phyloP scores from a whole-genome alignment of 176 grass and related monocot genomes.

The Rhynchospora tenuis region DNA sequence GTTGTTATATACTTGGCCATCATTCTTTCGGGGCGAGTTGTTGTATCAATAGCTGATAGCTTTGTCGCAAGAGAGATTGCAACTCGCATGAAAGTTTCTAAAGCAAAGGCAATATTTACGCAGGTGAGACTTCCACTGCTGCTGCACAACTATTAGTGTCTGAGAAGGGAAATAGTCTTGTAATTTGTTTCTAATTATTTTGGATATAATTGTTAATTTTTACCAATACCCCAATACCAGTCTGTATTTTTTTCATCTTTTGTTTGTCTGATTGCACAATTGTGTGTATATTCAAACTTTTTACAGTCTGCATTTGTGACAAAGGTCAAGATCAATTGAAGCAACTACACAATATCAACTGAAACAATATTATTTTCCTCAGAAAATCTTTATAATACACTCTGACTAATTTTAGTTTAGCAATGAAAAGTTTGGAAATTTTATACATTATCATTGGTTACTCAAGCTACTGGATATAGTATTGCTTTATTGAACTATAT shows the following conservation, averaged over 20 bases:
- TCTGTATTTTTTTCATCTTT: not conserved
- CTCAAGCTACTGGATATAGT: not conserved
- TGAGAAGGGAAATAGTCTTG: not conserved
- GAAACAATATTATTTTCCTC: not conserved
- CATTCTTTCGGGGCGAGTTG: constrained; percentile 74
- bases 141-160: not conserved
- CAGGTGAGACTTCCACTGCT: constrained; percentile 36
- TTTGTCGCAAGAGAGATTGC: constrained; percentile 73
- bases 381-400: not conserved
- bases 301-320: not conserved
- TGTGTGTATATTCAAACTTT: not conserved
- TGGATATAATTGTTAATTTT: not conserved
- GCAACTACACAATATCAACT: not conserved
- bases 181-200: not conserved
- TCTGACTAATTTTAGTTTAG: not conserved
- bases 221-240: not conserved
- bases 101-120: constrained; percentile 85
- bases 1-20: constrained; percentile 87
- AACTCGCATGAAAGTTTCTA: constrained; percentile 56
- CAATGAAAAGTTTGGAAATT: not conserved
- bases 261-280: not conserved
- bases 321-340: not conserved
- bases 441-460: not conserved
- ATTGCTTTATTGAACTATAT: not conserved
- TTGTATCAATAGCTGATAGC: constrained; percentile 97